These are phyloP conservation scores for Tylopilus sp. DNA, from an alignment of 768 basidiomycete species.

Conservation along the genomic window DNA sequence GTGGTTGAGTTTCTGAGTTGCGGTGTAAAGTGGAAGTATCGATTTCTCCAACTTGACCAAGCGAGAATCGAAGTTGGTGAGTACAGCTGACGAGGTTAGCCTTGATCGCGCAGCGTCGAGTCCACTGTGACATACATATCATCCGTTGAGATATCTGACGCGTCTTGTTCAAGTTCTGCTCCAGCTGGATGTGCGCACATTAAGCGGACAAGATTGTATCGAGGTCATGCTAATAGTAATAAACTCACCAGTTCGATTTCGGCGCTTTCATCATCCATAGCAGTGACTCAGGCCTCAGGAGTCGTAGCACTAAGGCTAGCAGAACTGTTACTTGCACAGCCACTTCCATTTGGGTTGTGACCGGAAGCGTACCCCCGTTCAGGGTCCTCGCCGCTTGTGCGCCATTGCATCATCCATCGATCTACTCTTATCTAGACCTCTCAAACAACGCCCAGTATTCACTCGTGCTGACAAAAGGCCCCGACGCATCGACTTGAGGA, in stretches of 20 bases:
- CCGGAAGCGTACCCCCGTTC: too few relatives aligned
- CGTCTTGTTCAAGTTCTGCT: slow-evolving; percentile 86
- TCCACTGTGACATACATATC: slow-evolving; percentile 56
- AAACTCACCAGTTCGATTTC: slow-evolving; percentile 23
- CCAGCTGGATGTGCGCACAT: slow-evolving; percentile 46
- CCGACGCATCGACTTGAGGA: too few relatives aligned
- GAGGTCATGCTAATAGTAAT: background rate
- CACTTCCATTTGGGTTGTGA: background rate
- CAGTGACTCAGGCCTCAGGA: too few relatives aligned
- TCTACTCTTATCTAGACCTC: too few relatives aligned
- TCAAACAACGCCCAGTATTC: too few relatives aligned
- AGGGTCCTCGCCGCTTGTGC: too few relatives aligned
- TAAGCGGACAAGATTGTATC: background rate
- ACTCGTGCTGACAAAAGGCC: too few relatives aligned
- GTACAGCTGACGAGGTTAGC: slow-evolving; percentile 56
- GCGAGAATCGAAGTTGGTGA: slow-evolving; percentile 81
- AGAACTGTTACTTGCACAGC: too few relatives aligned
- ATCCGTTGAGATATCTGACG: slow-evolving; percentile 81
- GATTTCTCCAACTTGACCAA: slow-evolving; percentile 83
- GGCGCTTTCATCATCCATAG: slow-evolving; percentile 28
- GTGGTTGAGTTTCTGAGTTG: slow-evolving; percentile 71
- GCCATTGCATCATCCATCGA: too few relatives aligned
- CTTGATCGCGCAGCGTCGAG: background rate
- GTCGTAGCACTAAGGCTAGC: too few relatives aligned
- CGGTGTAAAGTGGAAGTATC: slow-evolving; percentile 76